A percentile compares a stretch with the other conserved stretches of the same genome.
These are phyloP conservation scores for Fusarium poae DNA, from an alignment of 2,329 filamentous ascomycete species.

Conservation along the genomic window DNA sequence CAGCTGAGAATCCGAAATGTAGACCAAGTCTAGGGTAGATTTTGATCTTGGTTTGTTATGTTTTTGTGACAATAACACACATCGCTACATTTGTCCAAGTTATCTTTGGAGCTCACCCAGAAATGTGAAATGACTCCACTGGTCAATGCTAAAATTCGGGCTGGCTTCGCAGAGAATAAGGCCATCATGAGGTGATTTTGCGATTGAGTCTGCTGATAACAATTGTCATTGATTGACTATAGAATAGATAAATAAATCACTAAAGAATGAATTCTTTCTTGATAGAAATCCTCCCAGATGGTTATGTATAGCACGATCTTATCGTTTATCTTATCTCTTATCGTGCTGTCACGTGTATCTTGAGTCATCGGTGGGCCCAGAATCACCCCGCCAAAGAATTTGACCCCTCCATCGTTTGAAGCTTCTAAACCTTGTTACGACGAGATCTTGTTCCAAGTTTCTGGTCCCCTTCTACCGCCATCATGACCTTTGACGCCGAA, in stretches of 20 bases:
- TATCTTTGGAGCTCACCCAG: too few species aligned
- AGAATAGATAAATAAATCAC: neutral
- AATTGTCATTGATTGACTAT: fast-evolving
- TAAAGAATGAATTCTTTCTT: neutral
- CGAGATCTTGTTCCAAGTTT: neutral
- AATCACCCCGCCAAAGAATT: constrained; percentile 46
- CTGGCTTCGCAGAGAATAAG: neutral
- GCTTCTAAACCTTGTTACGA: constrained; percentile 36
- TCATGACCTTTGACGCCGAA: constrained; percentile 49
- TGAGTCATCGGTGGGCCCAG: constrained; percentile 42
- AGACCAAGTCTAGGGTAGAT: neutral
- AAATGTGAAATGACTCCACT: neutral
- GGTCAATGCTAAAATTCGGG: neutral
- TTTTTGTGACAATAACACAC: neutral
- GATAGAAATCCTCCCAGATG: neutral
- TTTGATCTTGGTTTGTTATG: neutral
- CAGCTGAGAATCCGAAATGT: neutral
- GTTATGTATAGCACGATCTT: neutral
- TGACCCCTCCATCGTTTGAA: constrained; percentile 46
- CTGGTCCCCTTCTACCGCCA: constrained; percentile 11
- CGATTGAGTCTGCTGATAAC: too few species aligned
- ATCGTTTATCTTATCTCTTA: constrained; percentile 2
- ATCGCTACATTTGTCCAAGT: too few species aligned
- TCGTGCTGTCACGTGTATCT: constrained; percentile 37
- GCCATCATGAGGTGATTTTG: neutral